Base-by-base conservation (phyloP, 305 asterid species). In the Salvia sclarea region DNA sequence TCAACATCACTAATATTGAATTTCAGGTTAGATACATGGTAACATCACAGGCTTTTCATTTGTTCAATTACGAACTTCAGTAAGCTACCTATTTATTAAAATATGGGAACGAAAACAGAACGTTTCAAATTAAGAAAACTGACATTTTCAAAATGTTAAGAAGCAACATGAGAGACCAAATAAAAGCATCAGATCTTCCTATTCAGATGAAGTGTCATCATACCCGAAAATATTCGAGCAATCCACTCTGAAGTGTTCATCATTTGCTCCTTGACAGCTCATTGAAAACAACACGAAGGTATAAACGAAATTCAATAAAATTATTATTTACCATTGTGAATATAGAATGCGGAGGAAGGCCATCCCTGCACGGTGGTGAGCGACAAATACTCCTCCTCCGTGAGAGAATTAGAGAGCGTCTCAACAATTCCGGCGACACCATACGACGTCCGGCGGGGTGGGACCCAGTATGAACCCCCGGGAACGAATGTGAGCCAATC, bases 131-230 rank as follows among this genome's bases (percentile, higher is more conserved):
- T 14, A 3, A 8, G 0, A 20, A 50, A 18, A 20, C 13, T 7
- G 0, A 1, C 43, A 37, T 8, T 37, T 35, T 37, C 43, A 37
- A 38, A 38, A 38, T 2, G n/a, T 12, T 37, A 0, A 33, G 38
- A 33, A 33, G 1, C 0, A 33, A 33, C 6, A 33, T 6, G 38
- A 33, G 38, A n/a, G n/a, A n/a, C 38, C 38, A 33, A 33, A 10
- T 3, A 1, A 17, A 48, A 74, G 85, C 95, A 83, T 88, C 97
- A 90, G 97, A 84, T 88, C 95, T 90, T 90, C 95, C 97, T 88
- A 90, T 88, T 76, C 86, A 84, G 84, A 55, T 68, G 76, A 77
- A 80, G 86, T 41, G 79, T 90, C 97, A 83, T 76, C 22, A 71
- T 44, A 74, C 90, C 72, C 90, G 73, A 44, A 44, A 3, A 8